phyloP scores from a whole-genome alignment of 2,329 filamentous ascomycete genomes.

The Trichoderma sp. region DNA sequence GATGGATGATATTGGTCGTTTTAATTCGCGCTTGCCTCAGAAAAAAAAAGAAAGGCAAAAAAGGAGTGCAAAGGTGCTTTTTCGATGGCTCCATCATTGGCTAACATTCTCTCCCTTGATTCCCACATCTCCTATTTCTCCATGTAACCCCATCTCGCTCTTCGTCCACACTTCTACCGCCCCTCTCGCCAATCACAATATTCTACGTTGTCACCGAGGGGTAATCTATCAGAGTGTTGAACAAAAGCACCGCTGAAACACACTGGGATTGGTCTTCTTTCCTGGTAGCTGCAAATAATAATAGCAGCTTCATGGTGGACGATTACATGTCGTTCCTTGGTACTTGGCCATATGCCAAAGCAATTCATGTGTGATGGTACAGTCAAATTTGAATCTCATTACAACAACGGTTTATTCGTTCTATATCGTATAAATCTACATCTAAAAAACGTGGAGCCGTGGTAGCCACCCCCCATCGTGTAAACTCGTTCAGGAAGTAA shows the following conservation, averaged over 20 bases:
- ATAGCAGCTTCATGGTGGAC: not conserved
- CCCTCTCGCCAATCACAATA: slow-evolving; percentile 8
- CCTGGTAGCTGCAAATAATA: not conserved
- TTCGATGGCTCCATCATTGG: not conserved
- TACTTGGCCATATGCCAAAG: not conserved
- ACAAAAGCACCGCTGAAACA: slow-evolving; percentile 1
- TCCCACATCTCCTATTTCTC: not conserved
- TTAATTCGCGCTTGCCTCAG: not conserved
- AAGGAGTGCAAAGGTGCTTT: not conserved
- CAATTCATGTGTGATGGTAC: not conserved
- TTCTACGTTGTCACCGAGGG: slow-evolving; percentile 1
- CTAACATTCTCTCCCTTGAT: not conserved
- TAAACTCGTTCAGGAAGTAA: slow-evolving; percentile 23
- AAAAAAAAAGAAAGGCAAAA: not conserved
- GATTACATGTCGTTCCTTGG: not conserved
- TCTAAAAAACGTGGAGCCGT: slow-evolving; percentile 23
- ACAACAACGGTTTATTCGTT: slow-evolving; percentile 26
- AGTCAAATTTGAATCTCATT: not conserved
- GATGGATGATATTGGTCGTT: not conserved
- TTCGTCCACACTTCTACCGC: not conserved
- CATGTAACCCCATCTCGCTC: not conserved
- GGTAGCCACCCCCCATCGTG: slow-evolving; percentile 16
- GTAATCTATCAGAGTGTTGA: not conserved
- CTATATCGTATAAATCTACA: slow-evolving; percentile 30
- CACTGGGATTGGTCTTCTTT: not conserved